A percentile compares a stretch with the other conserved stretches of the same genome.
Conservation (phyloP, 2,329 filamentous ascomycete species). For the Rhexocercosporidium sp. region DNA sequence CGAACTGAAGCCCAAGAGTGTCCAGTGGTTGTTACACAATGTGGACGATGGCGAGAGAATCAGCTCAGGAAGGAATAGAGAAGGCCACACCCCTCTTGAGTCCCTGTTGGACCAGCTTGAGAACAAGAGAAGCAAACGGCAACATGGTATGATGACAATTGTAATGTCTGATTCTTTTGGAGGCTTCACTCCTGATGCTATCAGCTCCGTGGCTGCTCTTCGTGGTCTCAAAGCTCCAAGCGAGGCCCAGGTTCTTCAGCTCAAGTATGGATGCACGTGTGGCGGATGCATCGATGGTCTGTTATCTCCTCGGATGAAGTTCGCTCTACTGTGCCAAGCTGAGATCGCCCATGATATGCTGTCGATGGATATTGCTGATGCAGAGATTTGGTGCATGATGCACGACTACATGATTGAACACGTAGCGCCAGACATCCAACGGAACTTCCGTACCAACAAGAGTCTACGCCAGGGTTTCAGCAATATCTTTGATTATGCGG, state of each 20-base stretch:
- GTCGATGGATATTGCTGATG: slow-evolving; percentile 30
- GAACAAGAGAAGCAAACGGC: slow-evolving; percentile 32
- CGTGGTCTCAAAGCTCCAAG: slow-evolving; percentile 26
- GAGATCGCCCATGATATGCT: slow-evolving; percentile 36
- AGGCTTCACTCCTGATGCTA: slow-evolving; percentile 39
- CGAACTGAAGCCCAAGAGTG: slow-evolving; percentile 20
- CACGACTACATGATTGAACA: slow-evolving; percentile 31
- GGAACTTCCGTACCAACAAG: slow-evolving; percentile 44
- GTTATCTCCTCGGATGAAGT: slow-evolving; percentile 46
- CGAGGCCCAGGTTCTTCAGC: slow-evolving; percentile 30
- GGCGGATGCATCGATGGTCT: slow-evolving; percentile 45
- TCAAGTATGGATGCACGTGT: slow-evolving; percentile 47
- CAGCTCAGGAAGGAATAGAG: slow-evolving; percentile 36
- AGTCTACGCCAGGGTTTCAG: slow-evolving; percentile 43
- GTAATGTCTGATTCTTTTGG: slow-evolving; percentile 42
- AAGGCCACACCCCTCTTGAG: slow-evolving; percentile 45
- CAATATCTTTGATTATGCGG: slow-evolving; percentile 43
- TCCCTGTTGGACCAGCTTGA: slow-evolving; percentile 41
- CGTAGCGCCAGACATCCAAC: slow-evolving; percentile 34
- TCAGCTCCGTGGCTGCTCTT: slow-evolving; percentile 40
- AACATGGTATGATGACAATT: slow-evolving; percentile 24
- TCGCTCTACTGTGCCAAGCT: slow-evolving; percentile 39
- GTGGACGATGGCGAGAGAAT: slow-evolving; percentile 23
- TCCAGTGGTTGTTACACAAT: slow-evolving; percentile 41
- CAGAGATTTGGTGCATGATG: slow-evolving; percentile 27